Evolutionary conservation across 2,329 filamentous ascomycete species (phyloP), one percentile per base, ranked within the genome.

Genomic region (Lecanoromycetidae sp.): DNA sequence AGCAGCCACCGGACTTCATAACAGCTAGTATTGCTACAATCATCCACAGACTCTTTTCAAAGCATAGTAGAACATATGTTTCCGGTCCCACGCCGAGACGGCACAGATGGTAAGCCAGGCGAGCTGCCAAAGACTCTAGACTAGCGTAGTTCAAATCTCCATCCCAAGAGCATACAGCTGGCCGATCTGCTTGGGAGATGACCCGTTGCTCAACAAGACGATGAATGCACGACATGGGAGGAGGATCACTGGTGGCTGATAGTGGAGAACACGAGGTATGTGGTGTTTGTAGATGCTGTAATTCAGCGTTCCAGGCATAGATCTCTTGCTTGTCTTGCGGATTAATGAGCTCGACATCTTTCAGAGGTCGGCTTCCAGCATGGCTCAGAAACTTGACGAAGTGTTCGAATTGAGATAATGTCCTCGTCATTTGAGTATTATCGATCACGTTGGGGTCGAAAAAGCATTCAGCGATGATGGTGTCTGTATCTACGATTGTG

Each of bases 11-110:
- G 48, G 58, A 52, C 52, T 65, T 65, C 27, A 65, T 46, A 10
- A 65, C 58, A 6, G 61, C 63, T 46, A 65, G 54, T 38, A 63
- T 63, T 8, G 59, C 57, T 38, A 65, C 60, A 5, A 60, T 60
- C 1, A 61, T 60, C 41, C 63, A 57, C 2, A 57, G 49, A 20
- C 61, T 63, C 49, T 65, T 65, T 26, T 64, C 61, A 40, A 65
- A 64, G 51, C 60, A 64, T 8, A 63, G 57, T 2, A 60, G 60
- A 41, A 65, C 55, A 2, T 62, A 49, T 8, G 35, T 35, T 37
- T 51, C 52, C 20, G 48, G 34, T 12, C 40, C 49, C n/a, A 57
- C 50, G 32, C 52, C 51, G 6, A 52, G 40, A 2, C 27, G 19
- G 9, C 36, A 25, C 5, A 59, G 50, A 26, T 52, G 39, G 5